Base-by-base conservation (phyloP, 2,329 filamentous ascomycete species). In the Harringtonia aguacate region DNA sequence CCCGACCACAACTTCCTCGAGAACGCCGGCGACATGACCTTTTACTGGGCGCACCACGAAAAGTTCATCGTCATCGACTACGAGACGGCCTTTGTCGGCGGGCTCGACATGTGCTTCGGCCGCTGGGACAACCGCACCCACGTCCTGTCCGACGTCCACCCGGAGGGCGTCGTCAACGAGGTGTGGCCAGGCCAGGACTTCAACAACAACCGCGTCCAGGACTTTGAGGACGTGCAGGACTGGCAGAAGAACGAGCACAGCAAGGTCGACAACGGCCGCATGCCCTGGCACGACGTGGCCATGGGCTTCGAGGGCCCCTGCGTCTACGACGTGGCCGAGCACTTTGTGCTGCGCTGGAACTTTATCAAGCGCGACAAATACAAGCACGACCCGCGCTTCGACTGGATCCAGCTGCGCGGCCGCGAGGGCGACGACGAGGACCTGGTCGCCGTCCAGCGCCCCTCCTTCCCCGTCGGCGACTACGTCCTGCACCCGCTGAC, bases 41-140 rank as follows among this genome's bases (percentile, higher is more conserved):
- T 95, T 57, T 95, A 95, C 66, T 97, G 90, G 79, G 92, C 92
- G 0, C 92, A 98, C 59, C 92, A 98, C 59, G 92, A 98, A 56
- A 98, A 98, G 60, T 94, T 95, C 58, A 84, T 97, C 44, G 85
- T 98, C 17, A 84, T 97, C 43, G 92, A 97, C 64, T 94, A 94
- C 57, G 75, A 81, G 15, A 65, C 90, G 53, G 92, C 88, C 14
- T 97, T 97, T 57, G 90, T 97, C 46, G 92, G 92, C 42, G 92
- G 92, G 1, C 70, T 98, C 7, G 92, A 98, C 63, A 69, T 97
- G 28, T 98, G 92, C 62, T 98, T 95, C 59, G 92, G 92, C 9
- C 79, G 92, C 43, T 97, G 89, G 89, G 92, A 98, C 56, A 75
- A 76, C 44, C 78, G 84, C 50, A 86, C 94, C 56, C 92, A 97